Conservation (phyloP, 345 rosid species). For the Dipteronia dyeriana region DNA sequence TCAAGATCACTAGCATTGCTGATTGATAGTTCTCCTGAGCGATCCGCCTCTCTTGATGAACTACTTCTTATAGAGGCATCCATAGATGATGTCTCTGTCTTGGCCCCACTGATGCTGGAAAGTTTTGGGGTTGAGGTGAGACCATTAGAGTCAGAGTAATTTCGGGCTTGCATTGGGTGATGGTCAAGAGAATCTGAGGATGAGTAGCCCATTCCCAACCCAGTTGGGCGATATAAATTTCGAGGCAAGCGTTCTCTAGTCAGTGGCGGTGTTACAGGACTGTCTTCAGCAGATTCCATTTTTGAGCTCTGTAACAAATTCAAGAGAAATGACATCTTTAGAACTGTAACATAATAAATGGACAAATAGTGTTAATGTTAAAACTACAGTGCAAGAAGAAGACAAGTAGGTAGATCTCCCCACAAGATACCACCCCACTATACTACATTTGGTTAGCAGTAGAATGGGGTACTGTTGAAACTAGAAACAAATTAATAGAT, state of each 20-base stretch:
- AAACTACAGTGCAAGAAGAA: neutral
- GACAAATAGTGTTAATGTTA: neutral
- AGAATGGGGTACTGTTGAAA: neutral
- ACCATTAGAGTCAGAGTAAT: constrained; percentile 66
- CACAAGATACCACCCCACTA: neutral
- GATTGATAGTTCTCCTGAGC: constrained; percentile 75
- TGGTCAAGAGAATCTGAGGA: constrained; percentile 85
- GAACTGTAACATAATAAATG: neutral
- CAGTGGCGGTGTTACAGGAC: constrained; percentile 84
- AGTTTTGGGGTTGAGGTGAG: constrained; percentile 85
- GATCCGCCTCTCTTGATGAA: constrained; percentile 90
- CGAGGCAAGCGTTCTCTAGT: constrained; percentile 79
- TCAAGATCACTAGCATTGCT: constrained; percentile 93
- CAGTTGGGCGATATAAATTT: constrained; percentile 65
- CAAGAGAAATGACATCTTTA: constrained; percentile 1
- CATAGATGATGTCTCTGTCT: constrained; percentile 89
- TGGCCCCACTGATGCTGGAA: constrained; percentile 87
- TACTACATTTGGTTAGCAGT: neutral
- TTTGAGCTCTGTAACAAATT: constrained; percentile 53
- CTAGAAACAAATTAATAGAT: neutral
- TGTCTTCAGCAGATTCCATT: constrained; percentile 73
- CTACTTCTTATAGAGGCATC: constrained; percentile 90
- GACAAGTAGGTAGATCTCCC: neutral
- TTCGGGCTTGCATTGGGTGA: constrained; percentile 58
- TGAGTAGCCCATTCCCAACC: constrained; percentile 60